Evolutionary conservation across 805 yeast species (phyloP), one percentile per base, ranked within the genome.

Genomic region (Nakazawaea peltata): DNA sequence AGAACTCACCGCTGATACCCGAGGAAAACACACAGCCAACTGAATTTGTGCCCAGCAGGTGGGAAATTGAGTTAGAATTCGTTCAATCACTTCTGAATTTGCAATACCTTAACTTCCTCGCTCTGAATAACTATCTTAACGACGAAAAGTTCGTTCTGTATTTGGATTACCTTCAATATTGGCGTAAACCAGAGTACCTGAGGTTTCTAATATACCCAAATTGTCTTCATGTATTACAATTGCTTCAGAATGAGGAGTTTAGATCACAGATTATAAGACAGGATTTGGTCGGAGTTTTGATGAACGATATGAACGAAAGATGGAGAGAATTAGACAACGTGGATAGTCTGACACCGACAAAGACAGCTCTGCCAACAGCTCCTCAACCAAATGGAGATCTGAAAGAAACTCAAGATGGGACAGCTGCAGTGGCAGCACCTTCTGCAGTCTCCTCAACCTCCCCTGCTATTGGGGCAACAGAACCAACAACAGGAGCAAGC

Each of bases 31-130:
- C 11, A 11, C 8, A 12, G 14, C 12, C 32, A 9, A 29, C 4
- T 19, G 33, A 6, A 11, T 19, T 19, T 9, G 19, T 34, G 21
- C 40, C 40, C 2, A 32, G 35, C 19, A 32, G 94, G 39, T 85
- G 90, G 85, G 95, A 84, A 49, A 74, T 84, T 16, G 95, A 84
- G 47, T 65, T 84, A n/a, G 97, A 82, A 43, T 90, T 90, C 58
- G 94, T 90, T 3, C 97, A 90, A 58, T 80, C 95, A 12, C 65
- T 90, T 23, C 85, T 95, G 2, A 92, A 90, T 55, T 77, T 90
- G 30, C 95, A 81, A 54, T 90, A 88, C 51, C 67, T 90, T 37
- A 79, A 85, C 44, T 87, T 76, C 49, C 65, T 90, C 18, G 95
- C 96, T 2, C 96, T 88, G 56, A 82, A 78, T 45, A 77, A 78